Conservation (phyloP, 1,284 basidiomycete genomes). For the Marasmius sp. region DNA sequence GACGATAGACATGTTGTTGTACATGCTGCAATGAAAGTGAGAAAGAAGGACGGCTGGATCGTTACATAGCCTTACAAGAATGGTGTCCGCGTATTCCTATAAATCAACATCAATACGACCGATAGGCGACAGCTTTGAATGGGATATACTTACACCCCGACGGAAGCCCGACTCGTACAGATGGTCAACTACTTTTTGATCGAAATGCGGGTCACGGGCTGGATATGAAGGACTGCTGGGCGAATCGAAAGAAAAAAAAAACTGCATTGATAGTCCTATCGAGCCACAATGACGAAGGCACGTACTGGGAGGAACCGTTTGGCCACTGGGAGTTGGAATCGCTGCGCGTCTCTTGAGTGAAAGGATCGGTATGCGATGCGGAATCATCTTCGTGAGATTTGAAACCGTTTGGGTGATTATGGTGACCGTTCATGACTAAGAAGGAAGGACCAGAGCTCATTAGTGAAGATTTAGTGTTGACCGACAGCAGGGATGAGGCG, state of each 20-base stretch:
- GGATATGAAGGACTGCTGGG: not conserved
- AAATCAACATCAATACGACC: conserved; percentile 13
- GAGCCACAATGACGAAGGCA: not conserved
- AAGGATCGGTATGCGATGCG: not conserved
- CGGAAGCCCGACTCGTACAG: conserved; percentile 78
- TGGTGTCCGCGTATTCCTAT: conserved; percentile 79
- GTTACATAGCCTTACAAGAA: conserved; percentile 54
- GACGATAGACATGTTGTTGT: conserved; percentile 68
- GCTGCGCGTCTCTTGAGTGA: not conserved
- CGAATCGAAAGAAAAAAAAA: not conserved
- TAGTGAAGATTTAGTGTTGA: not conserved
- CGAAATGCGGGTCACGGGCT: conserved; percentile 46
- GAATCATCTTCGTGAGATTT: not conserved
- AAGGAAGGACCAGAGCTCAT: conserved; percentile 10
- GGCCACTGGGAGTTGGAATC: not conserved
- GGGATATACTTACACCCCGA: conserved; percentile 59
- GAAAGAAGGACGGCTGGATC: conserved; percentile 10
- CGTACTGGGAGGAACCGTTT: not conserved
- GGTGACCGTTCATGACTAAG: conserved; percentile 1
- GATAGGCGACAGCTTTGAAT: conserved; percentile 2
- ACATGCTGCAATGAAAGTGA: conserved; percentile 54
- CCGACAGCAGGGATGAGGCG: not conserved
- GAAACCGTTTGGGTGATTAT: not conserved
- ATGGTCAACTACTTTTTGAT: conserved; percentile 72
- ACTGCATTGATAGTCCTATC: not conserved